phyloP scores from a whole-genome alignment of 768 basidiomycete species.

The Boletus rubescentipes region DNA sequence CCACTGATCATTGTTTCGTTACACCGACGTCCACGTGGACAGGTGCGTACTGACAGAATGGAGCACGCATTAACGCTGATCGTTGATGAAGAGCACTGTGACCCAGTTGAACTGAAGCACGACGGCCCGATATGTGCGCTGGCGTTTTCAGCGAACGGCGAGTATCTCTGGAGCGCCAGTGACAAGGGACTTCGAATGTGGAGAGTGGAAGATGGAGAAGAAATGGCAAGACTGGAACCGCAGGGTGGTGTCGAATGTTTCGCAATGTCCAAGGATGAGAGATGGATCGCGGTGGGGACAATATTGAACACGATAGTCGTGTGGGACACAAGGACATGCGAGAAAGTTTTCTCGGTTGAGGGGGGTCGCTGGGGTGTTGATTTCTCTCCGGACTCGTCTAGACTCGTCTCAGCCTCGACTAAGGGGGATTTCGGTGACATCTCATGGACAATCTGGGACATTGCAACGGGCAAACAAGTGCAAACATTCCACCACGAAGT shows the following conservation, averaged over 20 bases:
- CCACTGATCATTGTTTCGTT: too few species aligned
- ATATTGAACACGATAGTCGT: not conserved
- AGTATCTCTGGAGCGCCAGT: not conserved
- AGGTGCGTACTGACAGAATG: too few species aligned
- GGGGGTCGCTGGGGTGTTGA: not conserved
- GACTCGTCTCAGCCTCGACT: not conserved
- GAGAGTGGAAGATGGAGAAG: not conserved
- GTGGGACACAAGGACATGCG: not conserved
- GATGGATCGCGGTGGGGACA: not conserved
- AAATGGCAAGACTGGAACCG: not conserved
- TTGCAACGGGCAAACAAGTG: not conserved
- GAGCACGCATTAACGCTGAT: too few species aligned
- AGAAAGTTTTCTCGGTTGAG: not conserved
- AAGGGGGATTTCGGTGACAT: too few species aligned
- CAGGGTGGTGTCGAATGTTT: not conserved
- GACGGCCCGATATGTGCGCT: not conserved
- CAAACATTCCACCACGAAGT: not conserved
- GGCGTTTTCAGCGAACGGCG: not conserved
- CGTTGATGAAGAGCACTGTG: too few species aligned
- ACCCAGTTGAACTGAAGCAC: not conserved
- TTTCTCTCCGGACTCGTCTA: conserved; percentile 1
- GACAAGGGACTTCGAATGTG: not conserved
- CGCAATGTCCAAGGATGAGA: not conserved
- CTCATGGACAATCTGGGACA: conserved; percentile 1
- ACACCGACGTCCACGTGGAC: too few species aligned